Percentiles rank a stretch among this genome's conserved stretches.
phyloP scores from a whole-genome alignment of 179 eudicot genomes.

The Actinidia chinensis region DNA sequence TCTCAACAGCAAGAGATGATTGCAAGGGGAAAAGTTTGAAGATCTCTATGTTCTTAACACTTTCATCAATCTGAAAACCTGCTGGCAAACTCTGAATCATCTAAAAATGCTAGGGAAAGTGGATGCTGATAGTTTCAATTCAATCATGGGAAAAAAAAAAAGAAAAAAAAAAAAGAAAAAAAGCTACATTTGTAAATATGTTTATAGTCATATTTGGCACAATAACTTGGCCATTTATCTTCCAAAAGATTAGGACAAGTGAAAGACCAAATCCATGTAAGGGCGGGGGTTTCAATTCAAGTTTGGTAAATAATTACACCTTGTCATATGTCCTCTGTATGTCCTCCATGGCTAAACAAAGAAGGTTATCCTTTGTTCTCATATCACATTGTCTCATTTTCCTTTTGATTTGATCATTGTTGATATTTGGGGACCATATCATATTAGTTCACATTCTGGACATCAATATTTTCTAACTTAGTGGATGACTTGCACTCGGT shows the following conservation, averaged over 20 bases:
- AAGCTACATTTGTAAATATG: background rate
- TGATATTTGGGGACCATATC: background rate
- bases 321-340: background rate
- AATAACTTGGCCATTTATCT: background rate
- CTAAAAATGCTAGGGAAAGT: too few species aligned
- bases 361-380: too few species aligned
- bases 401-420: constrained; percentile 9
- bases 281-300: background rate
- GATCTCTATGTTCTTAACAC: background rate
- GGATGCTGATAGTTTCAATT: too few species aligned
- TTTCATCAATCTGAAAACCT: background rate
- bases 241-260: background rate
- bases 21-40: background rate
- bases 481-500: constrained; percentile 1
- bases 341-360: background rate
- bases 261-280: background rate
- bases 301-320: background rate
- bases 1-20: background rate
- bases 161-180: too few species aligned
- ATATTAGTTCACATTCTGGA: background rate
- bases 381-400: background rate
- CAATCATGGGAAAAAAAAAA: too few species aligned
- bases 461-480: background rate
- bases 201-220: background rate
- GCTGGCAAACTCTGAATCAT: too few species aligned